Evolutionary conservation across 768 basidiomycete genomes (phyloP).

Genomic region (Gloeopeniophorella convolvens): DNA sequence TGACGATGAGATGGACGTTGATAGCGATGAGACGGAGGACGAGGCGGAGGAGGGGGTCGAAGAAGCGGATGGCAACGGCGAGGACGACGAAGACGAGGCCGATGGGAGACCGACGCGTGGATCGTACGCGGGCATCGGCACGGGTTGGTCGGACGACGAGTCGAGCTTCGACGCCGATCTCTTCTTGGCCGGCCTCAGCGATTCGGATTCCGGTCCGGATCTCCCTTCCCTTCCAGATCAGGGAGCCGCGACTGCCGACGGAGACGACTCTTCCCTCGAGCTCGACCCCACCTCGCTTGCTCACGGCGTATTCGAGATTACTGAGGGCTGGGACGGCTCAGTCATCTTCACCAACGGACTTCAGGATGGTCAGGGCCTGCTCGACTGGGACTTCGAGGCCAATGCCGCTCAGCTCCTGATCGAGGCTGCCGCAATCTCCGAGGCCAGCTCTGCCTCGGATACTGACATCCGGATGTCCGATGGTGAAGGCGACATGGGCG

Average conservation of each 20-base stretch:
- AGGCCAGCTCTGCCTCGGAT: constrained; percentile 31
- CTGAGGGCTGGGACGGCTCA: constrained; percentile 71
- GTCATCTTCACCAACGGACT: constrained; percentile 64
- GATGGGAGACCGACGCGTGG: constrained; percentile 27
- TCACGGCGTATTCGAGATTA: constrained; percentile 49
- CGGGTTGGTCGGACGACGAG: constrained; percentile 76
- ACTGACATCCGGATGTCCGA: constrained; percentile 45
- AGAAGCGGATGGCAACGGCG: constrained; percentile 47
- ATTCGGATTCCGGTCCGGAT: constrained; percentile 38
- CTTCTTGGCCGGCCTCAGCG: constrained; percentile 76
- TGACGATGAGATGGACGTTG: constrained; percentile 60
- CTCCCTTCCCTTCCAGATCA: constrained; percentile 23
- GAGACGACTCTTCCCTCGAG: constrained; percentile 27
- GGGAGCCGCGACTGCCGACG: constrained; percentile 30
- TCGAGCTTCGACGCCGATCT: constrained; percentile 77
- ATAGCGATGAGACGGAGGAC: constrained; percentile 49
- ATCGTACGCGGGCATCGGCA: constrained; percentile 57
- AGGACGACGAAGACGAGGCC: constrained; percentile 29
- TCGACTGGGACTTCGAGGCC: constrained; percentile 70
- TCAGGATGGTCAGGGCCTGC: constrained; percentile 46
- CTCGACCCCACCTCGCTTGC: constrained; percentile 2
- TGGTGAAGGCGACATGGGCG: constrained; percentile 33
- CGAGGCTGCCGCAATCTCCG: constrained; percentile 42
- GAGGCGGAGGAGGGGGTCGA: constrained; percentile 46
- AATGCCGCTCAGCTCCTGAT: constrained; percentile 42